Base-by-base conservation (phyloP, 139 green algal genomes). In the Picochlorum sp. region DNA sequence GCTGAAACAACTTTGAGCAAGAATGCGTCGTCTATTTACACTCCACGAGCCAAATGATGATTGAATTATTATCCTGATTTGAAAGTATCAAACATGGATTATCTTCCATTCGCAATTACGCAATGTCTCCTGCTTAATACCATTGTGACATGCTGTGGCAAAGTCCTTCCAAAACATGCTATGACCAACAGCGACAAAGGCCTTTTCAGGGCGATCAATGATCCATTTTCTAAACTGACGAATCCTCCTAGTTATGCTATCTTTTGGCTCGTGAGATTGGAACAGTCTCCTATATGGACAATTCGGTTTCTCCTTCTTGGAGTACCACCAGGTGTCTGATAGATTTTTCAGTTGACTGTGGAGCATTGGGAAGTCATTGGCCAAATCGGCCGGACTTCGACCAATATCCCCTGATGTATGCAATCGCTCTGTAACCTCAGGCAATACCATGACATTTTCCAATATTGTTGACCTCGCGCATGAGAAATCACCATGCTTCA, bases 121-220 rank as follows among this genome's bases (percentile, higher is more conserved):
- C 50, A 91, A 54, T 24, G 59, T 51, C 11, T 54, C 14, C 24
- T 63, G 47, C 37, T 70, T 77, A 18, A 31, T 30, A 28, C 69
- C 69, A 20, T 44, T 37, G 59, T 45, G 21, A 56, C 24, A 49
- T 28, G 16, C 58, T 70, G 45, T 74, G 65, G 38, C 60, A 49
- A 90, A 80, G 50, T 78, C 63, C 61, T 77, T 76, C 64, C 76
- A 87, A 57, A 86, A 85, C 13, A 50, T 73, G 70, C 62, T 77
- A 76, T 92, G 85, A 10, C 85, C 85, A 54, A 88, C 77, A 0
- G 77, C 79, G 26, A 92, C 76, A 30, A 92, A 77, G 14, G 81
- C 51, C 23, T 70, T 74, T 59, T 90, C 79, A 2, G 74, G 76
- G 37, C 69, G 72, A 10, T 30, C 50, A 15, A 74, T 44, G 31